Conservation (phyloP, 1,284 basidiomycete species). For the Pyrrhoderma lamaoense region DNA sequence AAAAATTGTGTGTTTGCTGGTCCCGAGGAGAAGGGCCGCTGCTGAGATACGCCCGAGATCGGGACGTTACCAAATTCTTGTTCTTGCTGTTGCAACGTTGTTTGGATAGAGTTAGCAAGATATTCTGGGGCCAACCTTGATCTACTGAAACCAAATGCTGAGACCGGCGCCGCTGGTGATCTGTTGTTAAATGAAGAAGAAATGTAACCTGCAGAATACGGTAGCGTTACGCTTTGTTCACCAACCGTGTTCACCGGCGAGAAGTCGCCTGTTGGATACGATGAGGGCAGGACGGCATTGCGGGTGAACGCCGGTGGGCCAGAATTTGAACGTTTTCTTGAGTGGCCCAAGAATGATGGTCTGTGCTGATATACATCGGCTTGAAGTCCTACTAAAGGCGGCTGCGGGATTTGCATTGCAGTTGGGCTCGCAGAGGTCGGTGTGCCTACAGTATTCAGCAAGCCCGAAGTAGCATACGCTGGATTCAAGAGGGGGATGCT, state of each 20-base stretch:
- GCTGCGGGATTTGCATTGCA: constrained; percentile 35
- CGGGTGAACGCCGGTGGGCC: constrained; percentile 21
- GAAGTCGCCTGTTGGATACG: constrained; percentile 6
- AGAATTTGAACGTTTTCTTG: constrained; percentile 24
- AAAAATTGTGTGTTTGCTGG: constrained; percentile 10
- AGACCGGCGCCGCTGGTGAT: constrained; percentile 2
- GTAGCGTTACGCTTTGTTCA: not conserved
- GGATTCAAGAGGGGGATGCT: constrained; percentile 34
- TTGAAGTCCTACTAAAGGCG: constrained; percentile 28
- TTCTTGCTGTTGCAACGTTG: constrained; percentile 15
- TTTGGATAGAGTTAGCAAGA: constrained; percentile 2
- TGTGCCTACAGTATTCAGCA: constrained; percentile 22
- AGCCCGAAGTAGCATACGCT: constrained; percentile 16
- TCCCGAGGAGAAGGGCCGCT: constrained; percentile 14
- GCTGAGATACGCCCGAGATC: constrained; percentile 14
- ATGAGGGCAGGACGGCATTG: constrained; percentile 3
- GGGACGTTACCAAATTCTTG: constrained; percentile 15
- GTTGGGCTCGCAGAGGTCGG: constrained; percentile 25
- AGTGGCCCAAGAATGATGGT: constrained; percentile 17
- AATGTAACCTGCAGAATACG: constrained; percentile 15
- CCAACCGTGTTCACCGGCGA: constrained; percentile 2
- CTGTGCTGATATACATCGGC: constrained; percentile 19
- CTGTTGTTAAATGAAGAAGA: constrained; percentile 12
- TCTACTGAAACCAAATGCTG: constrained; percentile 7
- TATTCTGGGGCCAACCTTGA: constrained; percentile 10